A percentile compares a stretch with the other conserved stretches of the same genome.
Conservation (phyloP, 2,329 filamentous ascomycete species). For the Fusarium sublunatum region DNA sequence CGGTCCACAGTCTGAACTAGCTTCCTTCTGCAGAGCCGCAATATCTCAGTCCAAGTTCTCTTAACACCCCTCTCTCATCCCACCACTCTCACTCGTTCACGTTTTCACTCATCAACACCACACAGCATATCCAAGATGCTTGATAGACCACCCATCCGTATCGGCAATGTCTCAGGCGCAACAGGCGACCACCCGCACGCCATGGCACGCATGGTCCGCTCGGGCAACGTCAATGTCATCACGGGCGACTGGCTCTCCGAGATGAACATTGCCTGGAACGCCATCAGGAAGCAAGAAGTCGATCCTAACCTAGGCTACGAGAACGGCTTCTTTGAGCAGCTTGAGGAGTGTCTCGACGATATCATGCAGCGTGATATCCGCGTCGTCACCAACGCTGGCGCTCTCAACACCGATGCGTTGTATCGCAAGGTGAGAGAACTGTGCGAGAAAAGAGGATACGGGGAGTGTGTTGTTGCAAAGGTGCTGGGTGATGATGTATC, state of each 20-base stretch:
- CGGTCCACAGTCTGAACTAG: background rate
- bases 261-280: constrained; percentile 62
- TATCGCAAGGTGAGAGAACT: constrained; percentile 47
- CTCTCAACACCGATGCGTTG: constrained; percentile 51
- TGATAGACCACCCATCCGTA: constrained; percentile 47
- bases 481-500: constrained; percentile 55
- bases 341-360: constrained; percentile 52
- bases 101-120: background rate
- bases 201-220: constrained; percentile 49
- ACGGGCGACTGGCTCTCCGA: constrained; percentile 56
- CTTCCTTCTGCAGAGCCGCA: background rate
- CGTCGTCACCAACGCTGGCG: constrained; percentile 56
- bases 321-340: constrained; percentile 57
- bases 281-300: constrained; percentile 51
- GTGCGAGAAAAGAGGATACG: constrained; percentile 47
- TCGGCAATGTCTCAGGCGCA: constrained; percentile 51
- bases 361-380: constrained; percentile 52
- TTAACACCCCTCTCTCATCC: background rate
- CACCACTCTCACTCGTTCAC: background rate
- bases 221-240: constrained; percentile 52
- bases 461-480: constrained; percentile 51
- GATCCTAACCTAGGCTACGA: constrained; percentile 50
- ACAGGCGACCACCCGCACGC: constrained; percentile 51
- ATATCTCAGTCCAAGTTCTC: background rate
- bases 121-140: constrained; percentile 37